Evolutionary conservation across 495 filamentous ascomycete species (phyloP), one percentile per base, ranked within the genome.

Genomic region (Aspergillus egyptiacus): DNA sequence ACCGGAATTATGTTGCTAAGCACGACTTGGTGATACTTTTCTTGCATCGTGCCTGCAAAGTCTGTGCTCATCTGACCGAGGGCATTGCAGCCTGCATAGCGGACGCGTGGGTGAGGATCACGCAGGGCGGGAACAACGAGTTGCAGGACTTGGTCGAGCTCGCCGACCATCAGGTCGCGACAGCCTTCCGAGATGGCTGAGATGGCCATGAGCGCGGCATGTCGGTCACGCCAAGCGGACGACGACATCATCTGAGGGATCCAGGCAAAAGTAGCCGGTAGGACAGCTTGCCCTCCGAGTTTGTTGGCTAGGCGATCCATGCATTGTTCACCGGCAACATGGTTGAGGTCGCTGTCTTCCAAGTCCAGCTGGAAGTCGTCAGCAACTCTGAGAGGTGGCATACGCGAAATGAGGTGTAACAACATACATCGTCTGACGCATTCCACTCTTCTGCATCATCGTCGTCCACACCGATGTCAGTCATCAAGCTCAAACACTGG

Each of bases 31-130:
- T 94, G 91, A 66, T 91, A 95, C 58, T 96, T 91, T 57, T 91
- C 85, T 65, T 99, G 94, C 94, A 99, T 97, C 10, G 87, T 95
- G 2, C 90, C 91, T 24, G 94, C 93, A 64, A 99, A 99, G 66
- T 99, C 94, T 8, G 94, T 99, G 67, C 94, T 97, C 94, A 99
- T 99, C 65, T 99, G 94, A 11, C 94, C 94, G 19, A 99, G 74
- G n/a, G 94, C 94, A 63, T 99, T 97, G 72, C 94, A 99, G 28
- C 91, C 94, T 24, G 94, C 94, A 82, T 94, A 99, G 46, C 93
- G 85, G 39, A 99, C 94, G 50, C 94, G 86, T 17, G 94, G 89
- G 62, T 97, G 94, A 32, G 84, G 75, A 55, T 97, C 91, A 51
- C 83, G 81, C n/a, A 99, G 77, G 39, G 91, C 87, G 11, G 94